Evolutionary conservation across 1,139 yeast species (phyloP).

Genomic region (Dujonia santamariae): DNA sequence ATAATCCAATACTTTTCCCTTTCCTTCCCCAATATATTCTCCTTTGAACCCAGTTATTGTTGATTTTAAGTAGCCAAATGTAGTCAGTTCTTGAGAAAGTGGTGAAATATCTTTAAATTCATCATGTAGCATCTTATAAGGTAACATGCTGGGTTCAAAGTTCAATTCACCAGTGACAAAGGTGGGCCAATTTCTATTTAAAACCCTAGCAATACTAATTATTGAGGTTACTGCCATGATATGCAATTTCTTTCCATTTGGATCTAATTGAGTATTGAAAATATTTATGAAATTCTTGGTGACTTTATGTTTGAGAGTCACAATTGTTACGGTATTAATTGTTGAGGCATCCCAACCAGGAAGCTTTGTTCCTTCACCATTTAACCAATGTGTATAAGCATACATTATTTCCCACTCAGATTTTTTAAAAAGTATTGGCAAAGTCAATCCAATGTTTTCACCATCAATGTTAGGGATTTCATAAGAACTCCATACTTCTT

Average conservation of each 20-base stretch:
- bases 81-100: slow-evolving; percentile 22
- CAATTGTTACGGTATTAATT: slow-evolving; percentile 45
- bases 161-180: slow-evolving; percentile 25
- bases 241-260: slow-evolving; percentile 38
- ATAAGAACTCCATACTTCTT: slow-evolving; percentile 35
- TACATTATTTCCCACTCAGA: slow-evolving; percentile 35
- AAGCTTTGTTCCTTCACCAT: slow-evolving; percentile 19
- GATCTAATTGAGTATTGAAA: slow-evolving; percentile 49
- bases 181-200: slow-evolving; percentile 29
- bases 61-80: slow-evolving; percentile 42
- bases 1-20: slow-evolving; percentile 49
- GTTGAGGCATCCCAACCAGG: slow-evolving; percentile 58
- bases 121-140: slow-evolving; percentile 21
- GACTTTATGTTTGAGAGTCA: slow-evolving; percentile 29
- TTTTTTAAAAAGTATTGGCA: slow-evolving; percentile 39
- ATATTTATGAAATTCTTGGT: slow-evolving; percentile 31
- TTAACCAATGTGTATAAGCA: slow-evolving; percentile 39
- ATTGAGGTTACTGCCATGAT: slow-evolving; percentile 19
- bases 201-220: neutral
- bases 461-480: slow-evolving; percentile 52
- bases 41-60: slow-evolving; percentile 54
- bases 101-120: slow-evolving; percentile 28
- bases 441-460: slow-evolving; percentile 37
- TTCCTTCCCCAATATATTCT: slow-evolving; percentile 22
- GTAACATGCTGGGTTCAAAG: slow-evolving; percentile 14